Evolutionary conservation across 306 rosid genomes (phyloP).

Genomic region (Prunus dulcis): DNA sequence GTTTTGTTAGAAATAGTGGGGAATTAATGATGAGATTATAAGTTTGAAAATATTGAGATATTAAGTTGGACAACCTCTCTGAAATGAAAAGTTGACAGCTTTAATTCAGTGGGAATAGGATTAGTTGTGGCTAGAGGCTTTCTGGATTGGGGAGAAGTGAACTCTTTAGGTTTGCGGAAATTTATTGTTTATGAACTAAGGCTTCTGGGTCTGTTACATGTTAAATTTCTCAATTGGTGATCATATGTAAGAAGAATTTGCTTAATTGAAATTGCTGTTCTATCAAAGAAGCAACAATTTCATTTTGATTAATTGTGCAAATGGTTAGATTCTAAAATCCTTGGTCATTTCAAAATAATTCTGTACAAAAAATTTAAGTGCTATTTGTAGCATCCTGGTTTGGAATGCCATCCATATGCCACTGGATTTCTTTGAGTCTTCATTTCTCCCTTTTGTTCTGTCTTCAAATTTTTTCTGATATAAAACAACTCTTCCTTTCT

Average conservation of each 20-base stretch:
- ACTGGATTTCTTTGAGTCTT: background rate
- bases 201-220: background rate
- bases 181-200: background rate
- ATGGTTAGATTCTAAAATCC: background rate
- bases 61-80: background rate
- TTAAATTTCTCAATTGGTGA: background rate
- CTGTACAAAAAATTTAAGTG: background rate
- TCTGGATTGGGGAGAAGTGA: background rate
- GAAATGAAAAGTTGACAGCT: background rate
- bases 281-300: background rate
- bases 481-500: background rate
- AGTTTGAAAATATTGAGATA: background rate
- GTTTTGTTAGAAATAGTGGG: too few relatives aligned
- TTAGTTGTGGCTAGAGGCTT: background rate
- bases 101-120: background rate
- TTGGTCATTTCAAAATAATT: background rate
- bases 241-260: background rate
- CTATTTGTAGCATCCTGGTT: background rate
- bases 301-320: background rate
- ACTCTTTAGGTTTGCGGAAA: background rate
- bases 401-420: background rate
- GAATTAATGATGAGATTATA: too few relatives aligned
- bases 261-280: background rate
- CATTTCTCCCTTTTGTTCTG: background rate
- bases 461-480: slow-evolving; percentile 11